These are phyloP conservation scores for Cardamine occulta DNA, from an alignment of 345 rosid genomes.

Conservation along the genomic window DNA sequence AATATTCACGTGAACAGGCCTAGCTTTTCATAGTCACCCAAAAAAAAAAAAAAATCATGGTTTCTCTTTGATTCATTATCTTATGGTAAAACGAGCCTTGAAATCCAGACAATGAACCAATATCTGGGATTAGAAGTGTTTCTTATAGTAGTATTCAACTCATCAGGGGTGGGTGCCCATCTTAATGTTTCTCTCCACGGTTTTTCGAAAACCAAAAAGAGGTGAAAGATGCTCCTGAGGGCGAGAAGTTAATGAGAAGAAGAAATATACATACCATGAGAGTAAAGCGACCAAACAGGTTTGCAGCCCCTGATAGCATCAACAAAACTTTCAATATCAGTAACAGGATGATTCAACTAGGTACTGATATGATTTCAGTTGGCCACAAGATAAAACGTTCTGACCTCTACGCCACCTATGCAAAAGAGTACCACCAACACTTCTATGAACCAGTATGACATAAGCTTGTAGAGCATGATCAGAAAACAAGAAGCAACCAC, in stretches of 20 bases:
- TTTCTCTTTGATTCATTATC: constrained; percentile 7
- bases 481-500: constrained; percentile 94
- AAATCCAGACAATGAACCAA: constrained; percentile 9
- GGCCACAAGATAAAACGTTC: constrained; percentile 35
- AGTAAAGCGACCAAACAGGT: constrained; percentile 89
- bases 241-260: not conserved
- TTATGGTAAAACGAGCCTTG: not conserved
- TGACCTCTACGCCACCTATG: constrained; percentile 96
- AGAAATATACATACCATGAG: constrained; percentile 65
- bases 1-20: not conserved
- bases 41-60: not conserved
- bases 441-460: constrained; percentile 94
- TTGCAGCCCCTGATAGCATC: constrained; percentile 82
- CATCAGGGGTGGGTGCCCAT: constrained; percentile 7
- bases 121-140: not conserved
- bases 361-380: constrained; percentile 5
- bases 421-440: constrained; percentile 91
- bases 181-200: not conserved
- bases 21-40: not conserved
- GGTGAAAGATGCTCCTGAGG: constrained; percentile 3
- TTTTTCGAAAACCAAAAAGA: not conserved
- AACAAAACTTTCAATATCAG: constrained; percentile 43
- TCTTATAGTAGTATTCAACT: constrained; percentile 3
- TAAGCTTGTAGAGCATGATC: constrained; percentile 95
- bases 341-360: constrained; percentile 22